A percentile compares a stretch with the other conserved stretches of the same genome.
Evolutionary conservation across 176 grass and related monocot genomes (phyloP).

Genomic region (Avena eriantha): DNA sequence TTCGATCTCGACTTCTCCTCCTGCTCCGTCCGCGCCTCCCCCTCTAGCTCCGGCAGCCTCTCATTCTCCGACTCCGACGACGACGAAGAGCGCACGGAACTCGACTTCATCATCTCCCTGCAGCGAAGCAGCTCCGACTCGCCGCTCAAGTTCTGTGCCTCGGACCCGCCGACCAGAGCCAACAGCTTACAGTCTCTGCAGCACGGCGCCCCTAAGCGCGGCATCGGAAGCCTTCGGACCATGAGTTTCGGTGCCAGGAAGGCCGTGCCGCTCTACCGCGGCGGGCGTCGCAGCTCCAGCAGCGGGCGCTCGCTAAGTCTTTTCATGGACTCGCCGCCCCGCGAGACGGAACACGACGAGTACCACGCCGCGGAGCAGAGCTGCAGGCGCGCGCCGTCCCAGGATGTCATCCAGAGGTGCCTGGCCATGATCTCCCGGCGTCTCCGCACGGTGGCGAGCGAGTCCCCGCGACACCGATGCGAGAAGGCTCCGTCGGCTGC

Average conservation of each 20-base stretch:
- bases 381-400: not conserved
- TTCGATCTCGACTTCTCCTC: too few species aligned
- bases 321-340: slow-evolving; percentile 31
- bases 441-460: slow-evolving; percentile 32
- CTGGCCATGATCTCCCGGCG: slow-evolving; percentile 70
- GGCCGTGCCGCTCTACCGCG: slow-evolving; percentile 49
- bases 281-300: slow-evolving; percentile 33
- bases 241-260: slow-evolving; percentile 57
- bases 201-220: not conserved
- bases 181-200: not conserved
- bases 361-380: not conserved
- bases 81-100: slow-evolving; percentile 29
- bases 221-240: slow-evolving; percentile 33
- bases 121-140: slow-evolving; percentile 47
- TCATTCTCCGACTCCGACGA: slow-evolving; percentile 19
- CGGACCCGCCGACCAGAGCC: not conserved
- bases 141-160: slow-evolving; percentile 29
- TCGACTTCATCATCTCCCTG: slow-evolving; percentile 58
- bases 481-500: slow-evolving; percentile 34
- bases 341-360: not conserved
- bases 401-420: slow-evolving; percentile 59
- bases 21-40: slow-evolving; percentile 9
- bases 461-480: slow-evolving; percentile 7
- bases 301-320: slow-evolving; percentile 45
- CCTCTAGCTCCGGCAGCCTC: too few species aligned